Evolutionary conservation across 1,284 basidiomycete species (phyloP), one percentile per base, ranked within the genome.

Genomic region (Sporisorium reilianum): DNA sequence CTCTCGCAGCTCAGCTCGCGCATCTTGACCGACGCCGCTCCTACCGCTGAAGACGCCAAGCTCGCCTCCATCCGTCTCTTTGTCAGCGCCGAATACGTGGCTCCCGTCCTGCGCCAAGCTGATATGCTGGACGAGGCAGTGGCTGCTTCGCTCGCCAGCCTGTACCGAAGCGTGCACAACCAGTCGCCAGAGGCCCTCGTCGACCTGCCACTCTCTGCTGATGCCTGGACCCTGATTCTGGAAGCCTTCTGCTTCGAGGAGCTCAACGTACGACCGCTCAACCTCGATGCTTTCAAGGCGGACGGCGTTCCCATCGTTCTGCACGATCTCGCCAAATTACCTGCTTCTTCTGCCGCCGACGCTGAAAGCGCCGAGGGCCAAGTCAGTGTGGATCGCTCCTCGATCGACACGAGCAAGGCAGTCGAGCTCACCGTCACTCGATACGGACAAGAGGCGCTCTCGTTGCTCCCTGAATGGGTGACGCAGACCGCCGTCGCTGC

Each of bases 191-290:
- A 68, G 20, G 54, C 55, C 3, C 40, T 65, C n/a, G 20, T 49
- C 45, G 40, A 28, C 23, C 44, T 72, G 48, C 68, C 68, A 20
- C 55, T 78, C 25, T 69, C 51, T 38, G 44, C 18, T 6, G 54
- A 62, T 30, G 75, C 59, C 5, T 78, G 72, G 72, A 34, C 28
- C 11, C 20, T 68, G 41, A 60, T 78, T 26, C 53, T 75, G 46
- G 72, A 75, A 23, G 70, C 72, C 23, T 75, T 75, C 38, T 72
- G 68, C 61, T 69, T 69, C 42, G 75, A 78, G 51, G 75, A 78
- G 52, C 23, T 44, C 23, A 58, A 71, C 36, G 36, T 71, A 14
- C 60, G 75, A 23, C 61, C 50, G 42, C 65, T 71, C 46, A 64
- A 64, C 54, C 52, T 75, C 10, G 67, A 68, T 7, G 64, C 70